Conservation (phyloP, 169 alveolate genomes). For the Hepatocystis sp. region DNA sequence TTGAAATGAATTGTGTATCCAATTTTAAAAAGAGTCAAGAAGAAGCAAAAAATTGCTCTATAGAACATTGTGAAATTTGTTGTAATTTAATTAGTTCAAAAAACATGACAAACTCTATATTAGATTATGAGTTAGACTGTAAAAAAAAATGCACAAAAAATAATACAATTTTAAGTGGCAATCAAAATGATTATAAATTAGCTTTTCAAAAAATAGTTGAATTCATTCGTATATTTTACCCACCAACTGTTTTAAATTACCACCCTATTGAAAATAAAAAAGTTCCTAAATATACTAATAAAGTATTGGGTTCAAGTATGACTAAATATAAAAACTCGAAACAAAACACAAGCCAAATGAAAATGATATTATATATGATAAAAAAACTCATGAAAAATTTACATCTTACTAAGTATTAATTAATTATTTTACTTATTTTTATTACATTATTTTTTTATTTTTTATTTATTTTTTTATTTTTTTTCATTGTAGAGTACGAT, state of each 20-base stretch:
- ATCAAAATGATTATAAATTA: conserved; percentile 60
- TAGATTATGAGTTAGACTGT: conserved; percentile 51
- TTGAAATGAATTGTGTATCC: conserved; percentile 66
- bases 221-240: conserved; percentile 69
- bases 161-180: conserved; percentile 13
- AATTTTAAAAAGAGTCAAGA: conserved; percentile 70
- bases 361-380: background rate
- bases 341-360: background rate
- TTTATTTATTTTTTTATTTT: background rate
- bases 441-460: background rate
- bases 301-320: conserved; percentile 27
- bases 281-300: conserved; percentile 27
- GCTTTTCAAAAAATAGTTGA: conserved; percentile 65
- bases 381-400: background rate
- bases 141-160: conserved; percentile 65
- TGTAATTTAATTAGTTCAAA: conserved; percentile 50
- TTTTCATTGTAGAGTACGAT: conserved; percentile 29
- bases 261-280: conserved; percentile 38
- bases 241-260: conserved; percentile 33
- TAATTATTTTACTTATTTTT: no score
- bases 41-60: conserved; percentile 75
- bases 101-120: conserved; percentile 30
- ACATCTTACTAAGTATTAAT: background rate
- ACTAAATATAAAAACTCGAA: background rate
- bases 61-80: conserved; percentile 74